Base-by-base conservation (phyloP, 192 early-diverging fungal species). In the Endogone sp. region DNA sequence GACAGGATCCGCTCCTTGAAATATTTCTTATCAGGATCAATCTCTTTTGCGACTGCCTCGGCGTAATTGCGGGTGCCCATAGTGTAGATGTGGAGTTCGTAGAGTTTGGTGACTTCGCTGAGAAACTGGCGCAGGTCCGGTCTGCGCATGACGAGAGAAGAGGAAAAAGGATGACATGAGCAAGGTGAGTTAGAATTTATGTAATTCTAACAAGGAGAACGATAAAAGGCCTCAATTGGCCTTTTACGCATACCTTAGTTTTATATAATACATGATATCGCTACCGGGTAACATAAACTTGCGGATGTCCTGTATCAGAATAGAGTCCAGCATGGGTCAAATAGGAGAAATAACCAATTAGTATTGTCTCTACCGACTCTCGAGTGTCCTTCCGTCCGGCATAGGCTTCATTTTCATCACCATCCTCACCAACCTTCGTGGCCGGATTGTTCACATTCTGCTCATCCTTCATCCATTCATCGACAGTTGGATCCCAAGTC, bases 81-180 rank as follows among this genome's bases (percentile, higher is more conserved):
- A 2, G 98, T 99, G 76, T 99, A 99, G 63, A 99, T 95, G 75
- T 99, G 98, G 73, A 98, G 80, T 78, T 99, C 98, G 71, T 93
- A 99, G 6, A 90, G 29, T 63, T 86, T 63, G 2, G 83, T 75
- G 6, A 95, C 72, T 57, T 81, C 72, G 59, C 83, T 75, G 27
- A 99, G 75, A 72, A 99, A 98, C 29, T 89, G 85, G 26, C 78
- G 81, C 16, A 96, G 83, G 2, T 89, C 88, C 1, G 97, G 97
- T 29, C 97, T 88, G 69, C 8, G 49, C 25, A 20, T 60, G 22
- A 21, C 6, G 37, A 11, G 37, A 16, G 37, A 11, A 11, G 37
- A 49, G 37, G 16, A 49, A 49, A 0, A 49, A 16, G 6, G 37
- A 1, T 49, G 9, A 49, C 9, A 6, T 6, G 37, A n/a, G n/a